Evolutionary conservation across 139 green algal genomes (phyloP).

Genomic region (Dunaliella primolecta): DNA sequence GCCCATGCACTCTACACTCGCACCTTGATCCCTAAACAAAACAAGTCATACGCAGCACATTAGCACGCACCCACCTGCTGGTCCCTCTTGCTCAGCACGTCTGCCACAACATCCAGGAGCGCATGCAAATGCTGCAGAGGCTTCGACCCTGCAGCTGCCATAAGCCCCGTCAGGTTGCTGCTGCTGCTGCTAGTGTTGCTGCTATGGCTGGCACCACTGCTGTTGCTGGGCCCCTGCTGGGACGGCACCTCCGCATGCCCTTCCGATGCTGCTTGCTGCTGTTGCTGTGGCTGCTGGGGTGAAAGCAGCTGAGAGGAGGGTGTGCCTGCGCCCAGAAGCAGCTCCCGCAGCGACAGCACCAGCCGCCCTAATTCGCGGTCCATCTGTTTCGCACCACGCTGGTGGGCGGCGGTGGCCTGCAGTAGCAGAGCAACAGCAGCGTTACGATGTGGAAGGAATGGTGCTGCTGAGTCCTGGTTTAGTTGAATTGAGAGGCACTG

Average conservation of each 20-base stretch:
- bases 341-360: constrained; percentile 10
- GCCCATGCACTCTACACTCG: too few species aligned
- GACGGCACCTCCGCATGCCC: background rate
- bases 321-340: constrained; percentile 7
- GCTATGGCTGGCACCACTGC: background rate
- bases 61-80: background rate
- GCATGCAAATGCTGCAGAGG: background rate
- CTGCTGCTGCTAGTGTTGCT: background rate
- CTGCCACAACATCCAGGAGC: constrained; percentile 7
- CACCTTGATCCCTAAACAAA: too few species aligned
- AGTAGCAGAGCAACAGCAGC: too few species aligned
- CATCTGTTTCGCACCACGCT: background rate
- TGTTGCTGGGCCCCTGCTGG: background rate
- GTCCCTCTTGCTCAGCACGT: background rate
- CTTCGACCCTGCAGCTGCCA: too few species aligned
- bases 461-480: too few species aligned
- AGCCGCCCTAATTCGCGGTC: constrained; percentile 11
- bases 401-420: constrained; percentile 24
- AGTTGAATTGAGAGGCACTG: too few species aligned
- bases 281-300: background rate
- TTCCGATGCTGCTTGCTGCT: background rate
- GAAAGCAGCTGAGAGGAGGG: too few species aligned
- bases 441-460: too few species aligned
- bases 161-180: background rate
- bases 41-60: too few species aligned